Evolutionary conservation across 2,329 filamentous ascomycete genomes (phyloP), one percentile per base, ranked within the genome.

Genomic region (Colletotrichum sp.): DNA sequence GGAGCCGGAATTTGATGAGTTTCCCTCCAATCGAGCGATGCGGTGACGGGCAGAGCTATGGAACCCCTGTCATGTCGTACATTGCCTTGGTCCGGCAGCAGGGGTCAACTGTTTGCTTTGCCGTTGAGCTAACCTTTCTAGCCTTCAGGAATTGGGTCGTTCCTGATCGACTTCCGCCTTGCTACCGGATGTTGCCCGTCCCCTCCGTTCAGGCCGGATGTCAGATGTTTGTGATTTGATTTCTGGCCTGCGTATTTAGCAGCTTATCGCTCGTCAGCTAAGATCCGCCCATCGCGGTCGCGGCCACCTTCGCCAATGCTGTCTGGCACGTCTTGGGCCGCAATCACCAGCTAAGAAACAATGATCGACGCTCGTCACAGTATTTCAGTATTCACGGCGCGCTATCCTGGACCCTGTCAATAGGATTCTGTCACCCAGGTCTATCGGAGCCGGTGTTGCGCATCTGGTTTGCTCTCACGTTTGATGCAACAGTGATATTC

Each of bases 61-160:
- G 16, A 10, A 43, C 71, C 74, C 74, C 61, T 75, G 65, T 66
- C 71, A 72, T 77, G 75, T 75, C 56, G 75, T 77, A 75, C 71
- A 69, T 70, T 32, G 61, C 61, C 34, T 72, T 70, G 64, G 48
- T 61, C 55, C 60, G 65, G 34, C 38, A 38, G 34, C 66, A 76
- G 73, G 73, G 73, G 70, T 72, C 30, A 16, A 52, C 48, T 68
- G 60, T 61, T 56, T 66, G 71, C 71, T 70, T 61, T 76, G 61
- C 74, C 71, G 74, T 76, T 48, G n/a, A 65, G 71, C 74, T 67
- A 77, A 52, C 62, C 56, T 34, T 48, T 52, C 21, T 62, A 21
- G 55, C 48, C 55, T 64, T 56, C 61, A 55, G 21, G 21, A 28
- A 32, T 16, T 69, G 32, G 30, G 18, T 64, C 60, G 32, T 64